Conservation (phyloP, 2,329 filamentous ascomycete species). For the Microsporum ferrugineum region DNA sequence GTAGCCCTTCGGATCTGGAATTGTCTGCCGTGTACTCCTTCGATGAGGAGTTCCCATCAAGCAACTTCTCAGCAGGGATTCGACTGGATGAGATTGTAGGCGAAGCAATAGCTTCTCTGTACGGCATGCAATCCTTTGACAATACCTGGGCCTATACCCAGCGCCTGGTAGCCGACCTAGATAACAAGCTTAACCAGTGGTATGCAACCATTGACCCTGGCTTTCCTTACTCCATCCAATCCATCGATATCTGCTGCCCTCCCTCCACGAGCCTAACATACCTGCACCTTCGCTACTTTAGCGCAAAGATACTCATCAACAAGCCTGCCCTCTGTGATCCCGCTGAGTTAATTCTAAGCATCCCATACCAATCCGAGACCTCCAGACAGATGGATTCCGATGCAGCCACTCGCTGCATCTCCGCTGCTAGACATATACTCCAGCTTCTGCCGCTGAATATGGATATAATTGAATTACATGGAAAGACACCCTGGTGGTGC, state of each 20-base stretch:
- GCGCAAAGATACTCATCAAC: conserved; percentile 26
- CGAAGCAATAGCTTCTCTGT: conserved; percentile 23
- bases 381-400: conserved; percentile 25
- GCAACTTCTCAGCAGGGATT: conserved; percentile 11
- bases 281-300: conserved; percentile 20
- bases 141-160: conserved; percentile 28
- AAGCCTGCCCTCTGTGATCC: conserved; percentile 29
- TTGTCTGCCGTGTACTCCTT: neutral
- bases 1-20: neutral
- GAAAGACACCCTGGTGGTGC: conserved; percentile 31
- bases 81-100: conserved; percentile 20
- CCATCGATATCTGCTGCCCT: neutral
- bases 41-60: neutral
- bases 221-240: conserved; percentile 1
- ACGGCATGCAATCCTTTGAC: conserved; percentile 21
- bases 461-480: conserved; percentile 20
- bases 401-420: conserved; percentile 24
- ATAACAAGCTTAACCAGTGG: conserved; percentile 26
- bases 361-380: conserved; percentile 20
- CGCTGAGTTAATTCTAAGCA: conserved; percentile 21
- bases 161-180: conserved; percentile 19
- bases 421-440: conserved; percentile 24
- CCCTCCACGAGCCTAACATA: conserved; percentile 10
- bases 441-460: conserved; percentile 24
- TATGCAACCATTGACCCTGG: conserved; percentile 19